Evolutionary conservation across 225 moss, liverwort and hornwort genomes (phyloP).

Genomic region (Anthoceros angustus): DNA sequence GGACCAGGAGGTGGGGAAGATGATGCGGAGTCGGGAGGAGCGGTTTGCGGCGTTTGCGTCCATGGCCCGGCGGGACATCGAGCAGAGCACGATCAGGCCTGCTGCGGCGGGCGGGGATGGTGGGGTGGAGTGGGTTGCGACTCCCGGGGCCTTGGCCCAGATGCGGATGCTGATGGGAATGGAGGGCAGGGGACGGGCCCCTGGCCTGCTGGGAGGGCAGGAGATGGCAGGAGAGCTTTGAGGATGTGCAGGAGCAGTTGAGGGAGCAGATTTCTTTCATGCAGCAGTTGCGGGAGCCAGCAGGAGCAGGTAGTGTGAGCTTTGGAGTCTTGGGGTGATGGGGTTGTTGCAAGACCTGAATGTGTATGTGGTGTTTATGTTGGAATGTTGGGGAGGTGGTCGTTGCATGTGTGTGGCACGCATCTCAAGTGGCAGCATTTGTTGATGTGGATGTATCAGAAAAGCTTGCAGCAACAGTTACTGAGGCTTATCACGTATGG

Average conservation of each 20-base stretch:
- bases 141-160: background rate
- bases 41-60: slow-evolving; percentile 3
- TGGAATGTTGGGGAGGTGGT: background rate
- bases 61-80: slow-evolving; percentile 4
- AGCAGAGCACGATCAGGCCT: background rate
- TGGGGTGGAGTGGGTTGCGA: background rate
- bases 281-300: slow-evolving; percentile 5
- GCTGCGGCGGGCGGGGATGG: background rate
- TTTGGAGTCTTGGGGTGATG: background rate
- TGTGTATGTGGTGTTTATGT: background rate
- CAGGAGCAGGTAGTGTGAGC: slow-evolving; percentile 2
- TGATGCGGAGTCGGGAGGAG: background rate
- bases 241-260: background rate
- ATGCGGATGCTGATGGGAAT: slow-evolving; percentile 2
- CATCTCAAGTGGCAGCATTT: background rate
- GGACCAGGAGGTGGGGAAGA: background rate
- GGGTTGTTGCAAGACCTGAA: background rate
- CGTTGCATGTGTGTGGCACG: background rate
- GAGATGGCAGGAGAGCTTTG: background rate
- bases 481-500: slow-evolving; percentile 4
- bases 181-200: background rate
- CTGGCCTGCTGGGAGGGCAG: background rate
- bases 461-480: slow-evolving; percentile 2
- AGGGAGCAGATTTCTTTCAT: background rate
- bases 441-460: background rate